phyloP scores from a whole-genome alignment of 2,329 filamentous ascomycete species.

The Graphilbum ipis-grandicollis region DNA sequence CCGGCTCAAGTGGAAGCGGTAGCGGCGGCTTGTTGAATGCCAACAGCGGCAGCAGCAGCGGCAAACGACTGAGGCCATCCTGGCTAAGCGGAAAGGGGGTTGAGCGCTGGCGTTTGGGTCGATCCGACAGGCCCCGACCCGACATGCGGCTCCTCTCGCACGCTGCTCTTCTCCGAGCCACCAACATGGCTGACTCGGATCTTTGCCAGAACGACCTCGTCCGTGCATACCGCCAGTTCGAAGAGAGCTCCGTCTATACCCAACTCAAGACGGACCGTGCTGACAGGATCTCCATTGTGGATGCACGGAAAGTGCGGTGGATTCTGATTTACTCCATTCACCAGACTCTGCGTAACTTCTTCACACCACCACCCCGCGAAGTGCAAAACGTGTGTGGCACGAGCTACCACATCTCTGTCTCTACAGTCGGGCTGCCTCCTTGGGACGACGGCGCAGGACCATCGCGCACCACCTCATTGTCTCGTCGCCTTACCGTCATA shows the following conservation, averaged over 20 bases:
- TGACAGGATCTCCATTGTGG: conserved; percentile 40
- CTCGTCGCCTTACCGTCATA: not conserved
- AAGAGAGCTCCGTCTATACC: conserved; percentile 35
- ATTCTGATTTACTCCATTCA: conserved; percentile 56
- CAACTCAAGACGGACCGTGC: conserved; percentile 35
- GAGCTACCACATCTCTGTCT: conserved; percentile 36
- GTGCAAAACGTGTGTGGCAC: conserved; percentile 38
- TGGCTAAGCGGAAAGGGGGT: conserved; percentile 21
- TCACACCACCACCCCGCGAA: conserved; percentile 36
- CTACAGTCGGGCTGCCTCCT: conserved; percentile 23
- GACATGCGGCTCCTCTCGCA: conserved; percentile 32
- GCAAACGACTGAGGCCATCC: conserved; percentile 16
- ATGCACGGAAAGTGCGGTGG: conserved; percentile 65
- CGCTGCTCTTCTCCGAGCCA: conserved; percentile 32
- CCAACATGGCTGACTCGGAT: conserved; percentile 22
- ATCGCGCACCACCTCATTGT: not conserved
- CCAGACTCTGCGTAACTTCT: conserved; percentile 53
- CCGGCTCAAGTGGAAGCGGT: not conserved
- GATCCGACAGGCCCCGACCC: conserved; percentile 22
- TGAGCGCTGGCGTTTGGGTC: conserved; percentile 5
- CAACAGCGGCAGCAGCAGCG: conserved; percentile 9
- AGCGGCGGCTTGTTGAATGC: not conserved
- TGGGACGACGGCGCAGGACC: conserved; percentile 20
- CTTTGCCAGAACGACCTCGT: conserved; percentile 39
- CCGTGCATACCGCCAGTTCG: conserved; percentile 51